Evolutionary conservation across 2,329 filamentous ascomycete genomes (phyloP), one percentile per base, ranked within the genome.

Genomic region (Raffaelea arxii): DNA sequence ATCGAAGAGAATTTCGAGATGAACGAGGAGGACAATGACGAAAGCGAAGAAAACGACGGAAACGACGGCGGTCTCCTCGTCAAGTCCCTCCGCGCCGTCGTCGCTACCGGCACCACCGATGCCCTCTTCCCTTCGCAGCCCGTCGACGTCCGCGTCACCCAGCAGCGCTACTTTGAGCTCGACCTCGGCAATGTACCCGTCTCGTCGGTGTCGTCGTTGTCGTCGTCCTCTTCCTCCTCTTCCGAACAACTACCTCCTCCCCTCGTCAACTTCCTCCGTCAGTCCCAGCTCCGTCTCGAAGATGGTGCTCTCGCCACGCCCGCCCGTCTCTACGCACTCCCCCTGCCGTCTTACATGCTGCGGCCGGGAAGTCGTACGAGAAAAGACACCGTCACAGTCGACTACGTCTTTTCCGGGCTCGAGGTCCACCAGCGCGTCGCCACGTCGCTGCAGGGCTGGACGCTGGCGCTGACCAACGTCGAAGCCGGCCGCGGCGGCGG

Each of bases 401-500:
- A 57, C 46, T 71, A 71, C 59, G 50, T 65, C 16, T 76, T 78
- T 56, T 63, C 65, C 41, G 73, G 74, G 7, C 62, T 77, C 2
- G 74, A 80, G 54, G 62, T 78, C 35, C 72, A 70, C 40, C 71
- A 72, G 48, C 59, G 63, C 22, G 59, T 71, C 41, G 61, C 69
- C 10, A 59, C 68, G 35, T 56, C 64, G 2, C 71, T 68, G 57
- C 51, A 62, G 6, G 66, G 64, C 38, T 68, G 72, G 59, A 68
- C 57, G 11, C 59, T 80, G 9, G 65, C 63, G 7, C 77, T 78
- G 64, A 72, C 66, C 19, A 70, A 65, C 54, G 65, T 77, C 50
- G 70, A 78, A 50, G 72, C 66, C 5, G 74, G 74, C 0, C 65
- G 66, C 43, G 69, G 72, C 48, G 71, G 69, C 43, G 74, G 74